Evolutionary conservation across 2,329 filamentous ascomycete species (phyloP), one percentile per base, ranked within the genome.

Genomic region (Bipolaris oryzae): DNA sequence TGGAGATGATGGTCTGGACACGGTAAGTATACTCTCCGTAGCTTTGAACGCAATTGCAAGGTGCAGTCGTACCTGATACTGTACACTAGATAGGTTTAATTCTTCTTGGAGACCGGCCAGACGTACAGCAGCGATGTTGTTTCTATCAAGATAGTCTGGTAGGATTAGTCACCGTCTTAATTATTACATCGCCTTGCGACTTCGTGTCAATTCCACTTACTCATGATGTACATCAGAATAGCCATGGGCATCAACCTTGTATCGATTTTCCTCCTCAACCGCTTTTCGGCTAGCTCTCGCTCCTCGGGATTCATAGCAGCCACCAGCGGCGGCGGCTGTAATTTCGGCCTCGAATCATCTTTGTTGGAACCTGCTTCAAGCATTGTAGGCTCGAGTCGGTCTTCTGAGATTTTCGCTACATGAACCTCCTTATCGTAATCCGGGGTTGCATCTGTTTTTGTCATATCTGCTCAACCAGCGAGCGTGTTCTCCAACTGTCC

Each of bases 201-300:
- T 20, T 11, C 5, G 16, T 7, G 2, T 10, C 41, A 42, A 21
- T 20, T 31, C 28, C 16, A 89, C 73, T 90, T 92, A 76, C 92
- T 91, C 78, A 89, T 74, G 71, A 92, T 90, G 69, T 91, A 92
- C 78, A 92, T 89, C 62, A 91, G 73, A 45, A 92, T 85, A 55
- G 92, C 79, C 76, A 87, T 87, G 0, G 88, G 88, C 65, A 91
- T 78, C 73, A 92, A 57, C 49, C 89, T 82, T 18, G 82, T 66
- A 70, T 92, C 90, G 52, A 92, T 86, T 77, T 91, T 92, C 64
- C 86, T 83, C 73, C 86, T 83, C 66, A 93, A 77, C 34, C 79
- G 81, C 55, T 76, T 79, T 70, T 91, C 88, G 1, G 85, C 77
- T 13, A 71, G 69, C 0, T 70, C 68, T 11, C 87, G 83, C 57